Evolutionary conservation across 2,329 filamentous ascomycete genomes (phyloP).

Genomic region (Furcasterigmium furcatum): DNA sequence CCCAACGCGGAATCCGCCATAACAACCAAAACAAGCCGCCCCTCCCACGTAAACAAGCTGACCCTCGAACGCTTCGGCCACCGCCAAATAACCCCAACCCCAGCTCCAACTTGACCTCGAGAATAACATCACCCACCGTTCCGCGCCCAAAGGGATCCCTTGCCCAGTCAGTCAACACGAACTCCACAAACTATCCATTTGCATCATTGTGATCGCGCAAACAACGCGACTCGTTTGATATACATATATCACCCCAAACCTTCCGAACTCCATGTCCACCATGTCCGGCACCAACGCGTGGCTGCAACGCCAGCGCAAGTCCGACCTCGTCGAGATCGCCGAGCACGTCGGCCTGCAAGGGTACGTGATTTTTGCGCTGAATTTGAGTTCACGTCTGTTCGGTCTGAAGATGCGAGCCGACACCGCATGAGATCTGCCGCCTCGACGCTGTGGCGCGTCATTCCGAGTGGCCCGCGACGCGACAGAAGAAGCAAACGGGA

Average conservation of each 20-base stretch:
- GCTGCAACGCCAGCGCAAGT: conserved; percentile 80
- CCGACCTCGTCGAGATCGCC: conserved; percentile 72
- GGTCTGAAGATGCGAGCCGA: neutral
- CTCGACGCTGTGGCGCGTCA: neutral
- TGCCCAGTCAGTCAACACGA: conserved; percentile 4
- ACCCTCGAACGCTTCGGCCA: conserved; percentile 4
- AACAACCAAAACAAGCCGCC: conserved; percentile 11
- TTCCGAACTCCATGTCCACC: conserved; percentile 18
- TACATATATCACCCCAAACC: conserved; percentile 1
- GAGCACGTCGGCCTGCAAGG: conserved; percentile 66
- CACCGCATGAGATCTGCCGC: neutral
- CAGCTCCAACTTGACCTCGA: conserved; percentile 5
- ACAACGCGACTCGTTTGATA: conserved; percentile 9
- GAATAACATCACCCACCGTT: conserved; percentile 1
- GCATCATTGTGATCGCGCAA: conserved; percentile 4
- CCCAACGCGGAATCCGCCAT: conserved; percentile 3
- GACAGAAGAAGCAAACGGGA: neutral
- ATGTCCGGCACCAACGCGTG: conserved; percentile 69
- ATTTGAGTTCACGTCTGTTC: too few relatives aligned
- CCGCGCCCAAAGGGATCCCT: neutral
- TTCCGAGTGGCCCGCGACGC: neutral
- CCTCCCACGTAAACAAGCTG: conserved; percentile 1
- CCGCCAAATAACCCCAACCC: conserved; percentile 8
- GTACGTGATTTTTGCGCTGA: conserved; percentile 47
- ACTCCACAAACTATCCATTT: neutral